Evolutionary conservation across 805 yeast genomes (phyloP), one percentile per base, ranked within the genome.

Genomic region (Ogataea philodendri): DNA sequence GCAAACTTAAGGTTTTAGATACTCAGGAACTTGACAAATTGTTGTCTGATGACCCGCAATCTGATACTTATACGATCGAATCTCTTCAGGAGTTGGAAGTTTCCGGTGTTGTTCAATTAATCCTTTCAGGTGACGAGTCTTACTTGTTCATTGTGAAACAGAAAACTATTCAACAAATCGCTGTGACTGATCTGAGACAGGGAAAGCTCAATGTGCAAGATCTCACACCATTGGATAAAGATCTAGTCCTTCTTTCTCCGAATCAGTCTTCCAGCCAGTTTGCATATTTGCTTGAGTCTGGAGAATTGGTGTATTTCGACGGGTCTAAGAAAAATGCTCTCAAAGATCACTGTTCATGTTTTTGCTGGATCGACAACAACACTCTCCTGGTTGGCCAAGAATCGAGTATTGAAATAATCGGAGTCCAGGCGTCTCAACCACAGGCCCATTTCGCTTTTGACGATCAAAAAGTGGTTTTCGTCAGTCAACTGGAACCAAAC

Each of bases 41-140:
- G 16, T 22, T 56, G 10, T 48, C 22, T 33, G 26, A 31, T 2
- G 50, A 47, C 5, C 35, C 44, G 4, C 37, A 39, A 3, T 45
- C 43, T 6, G 44, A 41, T 3, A 10, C 13, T 5, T 30, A 29
- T 14, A 15, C 18, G 9, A 11, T 27, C 3, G 21, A 11, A 5
- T 10, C 20, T 10, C 13, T 33, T 5, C 24, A 23, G 11, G 30
- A 29, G 17, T 24, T 23, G 7, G 16, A 22, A 5, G 28, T 16
- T 8, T 5, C 23, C 5, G 26, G 35, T 17, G 30, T 52, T 5
- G 31, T 42, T 9, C 60, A 57, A 25, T 27, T 57, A 2, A 34
- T 31, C 14, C 25, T 57, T 7, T 54, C 40, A 27, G 24, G 52
- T 8, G 45, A 51, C 29, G 57, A 54, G 26, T 22, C 45, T 2